Base-by-base conservation (phyloP, 2,329 filamentous ascomycete species). In the Zymoseptoria ardabiliae region DNA sequence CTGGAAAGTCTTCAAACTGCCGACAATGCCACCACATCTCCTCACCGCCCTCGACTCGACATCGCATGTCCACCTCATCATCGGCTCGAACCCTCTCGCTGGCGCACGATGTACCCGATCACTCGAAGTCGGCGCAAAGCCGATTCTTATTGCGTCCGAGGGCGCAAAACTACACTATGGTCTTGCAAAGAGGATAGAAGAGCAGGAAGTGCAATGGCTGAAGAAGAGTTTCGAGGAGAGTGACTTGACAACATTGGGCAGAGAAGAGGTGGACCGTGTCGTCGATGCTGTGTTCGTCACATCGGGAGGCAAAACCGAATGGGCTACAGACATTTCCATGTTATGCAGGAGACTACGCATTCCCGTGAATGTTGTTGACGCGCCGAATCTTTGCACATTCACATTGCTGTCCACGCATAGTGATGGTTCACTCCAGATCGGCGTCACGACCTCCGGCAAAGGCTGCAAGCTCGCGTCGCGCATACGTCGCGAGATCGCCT, bases 251-350 rank as follows among this genome's bases (percentile, higher is more conserved):
- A 85, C 79, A 1, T 77, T 96, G 2, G 94, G 94, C n/a, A 82
- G 94, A 55, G 81, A 85, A 49, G 90, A 95, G 59, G 86, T 96
- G 9, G 86, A 84, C 63, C 71, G 77, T 57, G 84, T 95, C 4
- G 93, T 96, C 17, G 94, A 99, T 73, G 89, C 89, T 58, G 94
- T 99, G 48, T 97, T 97, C 74, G 86, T 97, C 45, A 96, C 91
- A 0, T 70, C 78, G 22, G 79, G 79, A 48, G 76, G 77, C 45
- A 80, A 76, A 62, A 75, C 80, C 72, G 76, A 65, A 68, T 71
- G 78, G 66, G 73, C 79, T 58, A 75, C 81, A 25, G 84, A 84
- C 63, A 88, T 97, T 63, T 90, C 90, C 0, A 79, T 77, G 4
- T 78, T 92, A 3, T 97, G 94, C 77, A 84, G 81, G 61, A 82